Percentiles rank a stretch among this genome's conserved stretches.
Conservation (phyloP, 2,329 filamentous ascomycete species). For the Chaetothyriales sp. region DNA sequence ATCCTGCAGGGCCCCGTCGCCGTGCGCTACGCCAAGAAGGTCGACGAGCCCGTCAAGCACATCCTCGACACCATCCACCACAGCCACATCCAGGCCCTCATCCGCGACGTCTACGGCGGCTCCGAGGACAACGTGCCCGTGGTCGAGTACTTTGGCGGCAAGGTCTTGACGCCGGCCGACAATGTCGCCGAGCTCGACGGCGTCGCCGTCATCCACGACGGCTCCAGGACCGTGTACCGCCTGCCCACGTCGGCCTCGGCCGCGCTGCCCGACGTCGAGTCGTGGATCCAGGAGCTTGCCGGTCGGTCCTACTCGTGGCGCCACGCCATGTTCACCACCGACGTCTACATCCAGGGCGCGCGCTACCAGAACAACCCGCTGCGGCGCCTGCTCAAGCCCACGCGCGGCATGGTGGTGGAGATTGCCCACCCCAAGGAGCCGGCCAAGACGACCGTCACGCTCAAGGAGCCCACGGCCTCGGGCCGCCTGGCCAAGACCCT, state of each 20-base stretch:
- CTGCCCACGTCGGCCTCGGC: conserved; percentile 62
- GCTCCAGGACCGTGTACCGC: conserved; percentile 69
- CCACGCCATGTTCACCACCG: conserved; percentile 83
- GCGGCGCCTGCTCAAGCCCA: conserved; percentile 76
- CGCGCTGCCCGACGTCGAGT: conserved; percentile 62
- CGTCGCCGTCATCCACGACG: conserved; percentile 67
- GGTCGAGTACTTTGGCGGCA: conserved; percentile 91
- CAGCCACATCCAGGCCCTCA: conserved; percentile 67
- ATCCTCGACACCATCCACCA: conserved; percentile 87
- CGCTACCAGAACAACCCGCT: conserved; percentile 97
- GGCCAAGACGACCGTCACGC: conserved; percentile 66
- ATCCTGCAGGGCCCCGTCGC: conserved; percentile 92
- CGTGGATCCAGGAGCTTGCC: conserved; percentile 79
- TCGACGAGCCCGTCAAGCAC: conserved; percentile 89
- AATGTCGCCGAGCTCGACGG: conserved; percentile 63
- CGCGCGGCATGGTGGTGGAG: conserved; percentile 78
- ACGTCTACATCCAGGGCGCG: conserved; percentile 87
- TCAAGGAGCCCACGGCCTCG: conserved; percentile 74
- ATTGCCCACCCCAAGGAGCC: conserved; percentile 70
- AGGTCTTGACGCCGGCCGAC: conserved; percentile 54
- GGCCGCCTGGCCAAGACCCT: conserved; percentile 82
- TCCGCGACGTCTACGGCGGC: conserved; percentile 64
- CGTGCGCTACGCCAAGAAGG: conserved; percentile 72
- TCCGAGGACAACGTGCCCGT: conserved; percentile 64
- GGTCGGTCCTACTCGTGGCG: conserved; percentile 82